phyloP scores from a whole-genome alignment of 2,329 filamentous ascomycete species.

The Lecanicillium sp. region DNA sequence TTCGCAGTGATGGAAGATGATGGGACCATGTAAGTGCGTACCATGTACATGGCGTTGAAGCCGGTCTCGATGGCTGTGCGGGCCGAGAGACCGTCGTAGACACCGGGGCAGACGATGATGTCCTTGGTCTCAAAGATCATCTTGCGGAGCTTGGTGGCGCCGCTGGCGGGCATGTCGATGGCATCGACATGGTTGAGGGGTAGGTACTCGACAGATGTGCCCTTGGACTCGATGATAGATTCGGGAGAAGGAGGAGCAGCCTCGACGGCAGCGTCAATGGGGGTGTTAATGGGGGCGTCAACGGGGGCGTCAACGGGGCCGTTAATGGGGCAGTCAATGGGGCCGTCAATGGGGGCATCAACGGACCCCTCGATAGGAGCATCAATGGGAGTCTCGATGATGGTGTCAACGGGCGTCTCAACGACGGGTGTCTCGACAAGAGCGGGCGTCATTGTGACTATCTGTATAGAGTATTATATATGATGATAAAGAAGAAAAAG shows the following conservation, averaged over 20 bases:
- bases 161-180: conserved; percentile 17
- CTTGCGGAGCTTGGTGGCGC: conserved; percentile 33
- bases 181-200: conserved; percentile 14
- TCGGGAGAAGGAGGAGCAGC: conserved; percentile 1
- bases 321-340: conserved; percentile 3
- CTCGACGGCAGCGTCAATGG: neutral
- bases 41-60: conserved; percentile 63
- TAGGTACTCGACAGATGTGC: conserved; percentile 11
- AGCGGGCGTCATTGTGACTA: conserved; percentile 7
- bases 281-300: neutral
- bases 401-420: neutral
- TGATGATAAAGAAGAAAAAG: neutral
- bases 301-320: conserved; percentile 1
- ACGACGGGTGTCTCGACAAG: conserved; percentile 9
- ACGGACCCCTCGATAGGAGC: too few species aligned
- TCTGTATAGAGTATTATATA: neutral
- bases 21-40: conserved; percentile 25
- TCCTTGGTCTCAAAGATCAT: conserved; percentile 34
- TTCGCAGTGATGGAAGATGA: neutral
- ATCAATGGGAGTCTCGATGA: neutral
- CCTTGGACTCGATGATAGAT: conserved; percentile 10
- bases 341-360: neutral
- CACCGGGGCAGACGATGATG: conserved; percentile 55
- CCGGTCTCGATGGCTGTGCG: conserved; percentile 55
- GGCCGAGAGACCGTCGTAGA: conserved; percentile 63